These are phyloP conservation scores for Leishmania guyanensis DNA, from an alignment of 208 protist species.

Conservation along the genomic window DNA sequence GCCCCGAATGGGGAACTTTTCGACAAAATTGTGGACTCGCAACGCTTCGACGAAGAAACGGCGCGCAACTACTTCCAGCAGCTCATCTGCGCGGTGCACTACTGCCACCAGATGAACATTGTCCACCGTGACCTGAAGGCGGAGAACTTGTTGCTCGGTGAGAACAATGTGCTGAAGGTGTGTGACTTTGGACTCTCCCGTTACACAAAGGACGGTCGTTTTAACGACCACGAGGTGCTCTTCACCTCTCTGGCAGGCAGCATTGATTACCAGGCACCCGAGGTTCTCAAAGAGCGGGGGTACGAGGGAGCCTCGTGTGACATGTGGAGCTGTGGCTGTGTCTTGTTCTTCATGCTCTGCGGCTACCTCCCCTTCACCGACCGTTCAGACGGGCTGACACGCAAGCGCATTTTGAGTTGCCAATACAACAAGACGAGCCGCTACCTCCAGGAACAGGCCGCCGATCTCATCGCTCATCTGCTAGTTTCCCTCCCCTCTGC, in stretches of 20 bases:
- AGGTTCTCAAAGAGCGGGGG: conserved; percentile 85
- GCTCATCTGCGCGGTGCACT: conserved; percentile 89
- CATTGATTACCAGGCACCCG: conserved; percentile 91
- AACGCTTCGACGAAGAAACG: conserved; percentile 82
- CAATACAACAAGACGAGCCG: conserved; percentile 85
- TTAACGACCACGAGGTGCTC: conserved; percentile 68
- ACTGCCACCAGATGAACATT: conserved; percentile 92
- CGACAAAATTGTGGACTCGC: conserved; percentile 94
- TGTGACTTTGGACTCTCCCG: conserved; percentile 94
- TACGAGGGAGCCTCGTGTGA: conserved; percentile 95
- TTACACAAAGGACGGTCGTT: conserved; percentile 78
- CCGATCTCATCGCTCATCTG: conserved; percentile 79
- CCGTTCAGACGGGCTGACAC: conserved; percentile 77
- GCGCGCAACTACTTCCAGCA: conserved; percentile 92
- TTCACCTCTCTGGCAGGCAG: conserved; percentile 87
- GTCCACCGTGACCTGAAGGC: conserved; percentile 95
- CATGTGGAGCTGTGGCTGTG: conserved; percentile 97
- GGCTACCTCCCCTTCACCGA: conserved; percentile 97
- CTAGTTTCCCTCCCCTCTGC: conserved; percentile 60
- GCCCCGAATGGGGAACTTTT: conserved; percentile 98
- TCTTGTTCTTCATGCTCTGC: conserved; percentile 98
- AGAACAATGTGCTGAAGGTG: conserved; percentile 84
- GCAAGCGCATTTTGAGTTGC: conserved; percentile 83
- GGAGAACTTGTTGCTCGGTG: conserved; percentile 90
- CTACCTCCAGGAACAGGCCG: conserved; percentile 69